Evolutionary conservation across 163 green algal species (phyloP), one percentile per base, ranked within the genome.

Genomic region (Scenedesmus sp.): DNA sequence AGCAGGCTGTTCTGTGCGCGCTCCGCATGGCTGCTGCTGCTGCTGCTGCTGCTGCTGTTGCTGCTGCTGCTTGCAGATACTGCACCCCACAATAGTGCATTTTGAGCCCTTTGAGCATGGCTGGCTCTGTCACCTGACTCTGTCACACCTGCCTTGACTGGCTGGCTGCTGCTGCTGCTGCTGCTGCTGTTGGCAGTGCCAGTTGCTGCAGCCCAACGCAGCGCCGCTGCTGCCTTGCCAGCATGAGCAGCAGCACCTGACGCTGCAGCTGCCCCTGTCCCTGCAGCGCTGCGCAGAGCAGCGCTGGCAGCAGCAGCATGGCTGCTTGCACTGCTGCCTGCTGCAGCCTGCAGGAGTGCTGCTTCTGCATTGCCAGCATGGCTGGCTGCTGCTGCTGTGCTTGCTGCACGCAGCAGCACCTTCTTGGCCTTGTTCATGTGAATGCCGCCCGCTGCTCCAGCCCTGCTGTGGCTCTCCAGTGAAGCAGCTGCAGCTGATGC

Each of bases 151-250:
- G 70, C 4, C 23, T 79, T 12, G 23, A 13, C 15, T 52, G 5
- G 23, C 70, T 16, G 20, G 23, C 23, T 70, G 55, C 81, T 86
- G 62, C 84, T 81, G 60, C 46, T 81, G 62, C 84, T 89, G 84
- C 84, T 89, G 84, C 60, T 89, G 82, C 56, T n/a, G 52, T 26
- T 6, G 23, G 34, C 23, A n/a, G 34, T n/a, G 7, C 74, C n/a
- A 20, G n/a, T 82, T n/a, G 74, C 74, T 82, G 70, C 74, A 56
- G 76, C 76, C 1, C 10, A 34, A 8, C 12, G 76, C 34, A 84
- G 34, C 1, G 76, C 76, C 57, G 76, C 76, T 59, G 26, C 2
- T 0, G 76, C 76, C 12, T 9, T 84, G 76, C 76, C 34, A 84
- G 76, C 76, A 20, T 84, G 76, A 52, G 23, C 23, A 79, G 70